Base-by-base conservation (phyloP, 352 stramenopile genomes). In the Globisporangium megalacanthum region DNA sequence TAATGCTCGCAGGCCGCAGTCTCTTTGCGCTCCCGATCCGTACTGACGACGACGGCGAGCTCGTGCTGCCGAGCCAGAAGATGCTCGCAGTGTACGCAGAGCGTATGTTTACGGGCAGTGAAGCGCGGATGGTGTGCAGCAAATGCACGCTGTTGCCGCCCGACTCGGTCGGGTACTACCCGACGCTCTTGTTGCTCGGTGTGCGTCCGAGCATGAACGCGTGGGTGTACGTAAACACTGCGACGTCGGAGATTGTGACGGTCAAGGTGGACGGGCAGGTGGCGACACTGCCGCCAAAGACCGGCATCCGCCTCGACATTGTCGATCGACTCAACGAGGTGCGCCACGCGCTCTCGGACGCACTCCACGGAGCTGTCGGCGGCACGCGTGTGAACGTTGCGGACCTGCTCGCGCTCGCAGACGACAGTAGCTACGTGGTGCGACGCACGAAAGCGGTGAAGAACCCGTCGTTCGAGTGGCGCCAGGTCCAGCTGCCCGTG, bases 71-170 rank as follows among this genome's bases (percentile, higher is more conserved):
- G 50, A 41, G 42, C n/a, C 45, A 64, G 35, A 73, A 77, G 57
- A 56, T 89, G 13, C 59, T 74, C 17, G 82, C 76, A 0, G 79
- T 94, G 17, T 94, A 91, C 51, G 60, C 70, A 14, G 79, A 91
- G 53, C 75, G 78, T 5, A 49, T 92, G 13, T 89, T 86, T 46
- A 91, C 77, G 7, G 84, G 84, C n/a, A 73, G 88, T 51, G 83
- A 90, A 49, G 84, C 78, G 47, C 75, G 61, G 41, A 89, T 94
- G 77, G 84, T 85, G 58, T 89, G 82, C 62, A 78, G 66, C 49
- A 89, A 91, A 53, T 90, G 77, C 52, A 94, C 84, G 39, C 59
- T 94, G 42, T 54, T 94, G 35, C 84, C 84, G 8, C 76, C 82
- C 10, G 70, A 74, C 35, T 72, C 64, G 7, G 45, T 76, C 19